Evolutionary conservation across 345 rosid genomes (phyloP), one percentile per base, ranked within the genome.

Genomic region (Citrus inodora): DNA sequence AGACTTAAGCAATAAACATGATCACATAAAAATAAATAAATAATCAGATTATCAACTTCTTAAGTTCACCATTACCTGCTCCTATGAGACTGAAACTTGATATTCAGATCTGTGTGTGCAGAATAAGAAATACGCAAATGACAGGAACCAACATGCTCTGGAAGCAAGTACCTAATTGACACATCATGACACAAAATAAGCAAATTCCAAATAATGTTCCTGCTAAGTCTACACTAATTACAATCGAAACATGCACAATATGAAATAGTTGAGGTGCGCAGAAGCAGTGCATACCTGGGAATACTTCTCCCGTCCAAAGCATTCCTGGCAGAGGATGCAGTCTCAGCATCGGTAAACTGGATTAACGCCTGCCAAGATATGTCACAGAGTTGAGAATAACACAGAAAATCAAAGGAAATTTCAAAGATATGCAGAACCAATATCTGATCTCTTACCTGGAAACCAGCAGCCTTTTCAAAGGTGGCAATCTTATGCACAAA

Each of bases 261-360:
- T 32, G 40, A 63, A 51, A 55, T 48, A 5, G 71, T 11, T 13
- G 67, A 56, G 71, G 56, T 67, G 73, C 42, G 74, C 46, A 76
- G 53, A 40, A 59, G 33, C 9, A 62, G 73, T 60, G 75, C 82
- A 60, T 83, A 77, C 99, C 92, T 88, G 65, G 98, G 99, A 77
- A 96, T 93, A 75, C 99, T 96, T 89, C 99, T 92, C 76, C 98
- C 97, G 88, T 96, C 99, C 87, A 96, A 85, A 7, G 97, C 90
- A 87, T 63, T 86, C 83, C 96, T 91, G 8, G 98, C 97, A 4
- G 92, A 80, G 46, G 91, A 89, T 76, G 99, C 97, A 86, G 97
- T 93, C 64, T 91, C 97, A 78, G 92, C 87, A 86, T 96, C 97
- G 70, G 85, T 92, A 84, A 92, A 96, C 56, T 96, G 99, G 81